A percentile compares a stretch with the other conserved stretches of the same genome.
Evolutionary conservation across 371 early-diverging fungal genomes (phyloP).

Genomic region (Blastocladiella emersonii): DNA sequence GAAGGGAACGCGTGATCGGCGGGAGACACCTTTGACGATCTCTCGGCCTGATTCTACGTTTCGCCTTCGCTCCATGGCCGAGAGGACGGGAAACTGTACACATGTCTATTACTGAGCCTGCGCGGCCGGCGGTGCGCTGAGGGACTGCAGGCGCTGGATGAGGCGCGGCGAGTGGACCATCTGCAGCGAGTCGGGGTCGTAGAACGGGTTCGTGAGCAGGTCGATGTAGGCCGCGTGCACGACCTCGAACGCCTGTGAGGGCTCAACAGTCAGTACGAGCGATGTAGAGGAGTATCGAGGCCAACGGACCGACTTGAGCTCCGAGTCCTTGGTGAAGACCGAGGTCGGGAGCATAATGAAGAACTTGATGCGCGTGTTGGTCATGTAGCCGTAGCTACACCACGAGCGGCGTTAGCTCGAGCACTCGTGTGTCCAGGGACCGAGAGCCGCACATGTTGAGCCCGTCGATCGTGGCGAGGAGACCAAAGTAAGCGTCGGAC

Average conservation of each 20-base stretch:
- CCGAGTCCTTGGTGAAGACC: slow-evolving; percentile 62
- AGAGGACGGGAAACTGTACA: too few relatives aligned
- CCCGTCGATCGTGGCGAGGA: slow-evolving; percentile 74
- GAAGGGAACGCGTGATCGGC: too few relatives aligned
- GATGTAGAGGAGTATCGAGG: neutral
- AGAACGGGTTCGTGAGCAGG: slow-evolving; percentile 71
- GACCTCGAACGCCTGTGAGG: slow-evolving; percentile 49
- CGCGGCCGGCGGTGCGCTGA: too few relatives aligned
- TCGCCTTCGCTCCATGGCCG: too few relatives aligned
- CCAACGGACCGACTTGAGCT: slow-evolving; percentile 58
- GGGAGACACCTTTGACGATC: too few relatives aligned
- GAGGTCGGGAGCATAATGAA: slow-evolving; percentile 58
- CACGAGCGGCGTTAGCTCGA: neutral
- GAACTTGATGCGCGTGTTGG: slow-evolving; percentile 70
- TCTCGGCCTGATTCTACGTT: too few relatives aligned
- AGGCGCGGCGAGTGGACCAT: neutral
- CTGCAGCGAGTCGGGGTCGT: slow-evolving; percentile 26
- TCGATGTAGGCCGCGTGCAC: slow-evolving; percentile 65
- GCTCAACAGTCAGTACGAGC: neutral
- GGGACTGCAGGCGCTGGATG: neutral
- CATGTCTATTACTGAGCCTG: too few relatives aligned
- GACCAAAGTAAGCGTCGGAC: slow-evolving; percentile 62
- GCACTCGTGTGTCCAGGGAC: neutral
- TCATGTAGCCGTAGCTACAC: slow-evolving; percentile 62
- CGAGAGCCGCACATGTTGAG: slow-evolving; percentile 49